phyloP scores from a whole-genome alignment of 2,329 filamentous ascomycete genomes.

The Akanthomyces muscarius region DNA sequence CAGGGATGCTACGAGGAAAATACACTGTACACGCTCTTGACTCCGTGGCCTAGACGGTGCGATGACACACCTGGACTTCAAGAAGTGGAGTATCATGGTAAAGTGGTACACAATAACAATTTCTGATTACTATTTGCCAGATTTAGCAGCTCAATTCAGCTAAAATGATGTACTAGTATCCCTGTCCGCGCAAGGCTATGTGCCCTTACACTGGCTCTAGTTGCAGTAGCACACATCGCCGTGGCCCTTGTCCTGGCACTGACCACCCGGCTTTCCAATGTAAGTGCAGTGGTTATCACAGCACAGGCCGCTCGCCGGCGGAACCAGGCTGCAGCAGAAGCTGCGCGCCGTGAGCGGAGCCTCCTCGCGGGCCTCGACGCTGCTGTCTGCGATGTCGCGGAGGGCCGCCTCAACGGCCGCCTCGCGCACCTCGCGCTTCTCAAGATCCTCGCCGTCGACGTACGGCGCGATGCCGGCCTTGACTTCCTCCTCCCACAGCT shows the following conservation, averaged over 20 bases:
- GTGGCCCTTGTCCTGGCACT: not conserved
- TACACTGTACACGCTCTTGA: too few species aligned
- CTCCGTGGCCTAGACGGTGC: too few species aligned
- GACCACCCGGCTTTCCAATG: not conserved
- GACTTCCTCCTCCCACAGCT: not conserved
- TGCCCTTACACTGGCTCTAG: not conserved
- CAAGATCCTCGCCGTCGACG: not conserved
- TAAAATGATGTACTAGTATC: too few species aligned
- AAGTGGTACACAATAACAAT: too few species aligned
- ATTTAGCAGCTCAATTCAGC: too few species aligned
- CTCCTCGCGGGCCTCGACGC: not conserved
- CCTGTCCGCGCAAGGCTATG: too few species aligned
- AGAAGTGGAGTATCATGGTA: too few species aligned
- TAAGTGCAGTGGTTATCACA: not conserved
- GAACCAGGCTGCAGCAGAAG: not conserved
- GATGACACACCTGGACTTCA: too few species aligned
- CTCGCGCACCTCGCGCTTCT: not conserved
- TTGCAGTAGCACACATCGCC: not conserved
- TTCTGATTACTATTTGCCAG: too few species aligned
- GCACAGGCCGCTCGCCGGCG: not conserved
- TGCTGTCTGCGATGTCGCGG: not conserved
- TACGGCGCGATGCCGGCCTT: not conserved
- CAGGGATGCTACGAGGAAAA: too few species aligned
- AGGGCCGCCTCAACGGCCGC: not conserved
- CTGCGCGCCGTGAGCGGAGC: not conserved